Conservation (phyloP, 1,284 basidiomycete genomes). For the Violaceomyces palustris region DNA sequence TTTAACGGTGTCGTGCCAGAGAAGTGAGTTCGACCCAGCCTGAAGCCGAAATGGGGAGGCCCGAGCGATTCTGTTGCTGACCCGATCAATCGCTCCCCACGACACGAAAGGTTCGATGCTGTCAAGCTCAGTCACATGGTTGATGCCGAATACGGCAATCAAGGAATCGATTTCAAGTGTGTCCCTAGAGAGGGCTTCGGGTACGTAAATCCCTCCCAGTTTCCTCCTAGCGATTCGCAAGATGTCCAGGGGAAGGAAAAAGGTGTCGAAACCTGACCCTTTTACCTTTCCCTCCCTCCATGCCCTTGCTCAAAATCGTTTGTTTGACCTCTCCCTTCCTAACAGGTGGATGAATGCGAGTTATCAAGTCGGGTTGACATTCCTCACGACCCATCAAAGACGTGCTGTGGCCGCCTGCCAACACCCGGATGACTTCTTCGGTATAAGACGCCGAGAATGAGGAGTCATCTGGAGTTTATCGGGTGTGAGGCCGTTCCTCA, state of each 20-base stretch:
- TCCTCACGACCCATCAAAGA: conserved; percentile 86
- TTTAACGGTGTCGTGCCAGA: conserved; percentile 96
- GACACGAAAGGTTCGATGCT: conserved; percentile 79
- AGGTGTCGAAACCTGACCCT: not conserved
- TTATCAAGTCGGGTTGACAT: conserved; percentile 81
- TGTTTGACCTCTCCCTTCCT: no score
- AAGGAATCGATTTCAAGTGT: conserved; percentile 86
- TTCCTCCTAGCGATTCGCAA: no score
- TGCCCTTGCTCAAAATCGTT: no score
- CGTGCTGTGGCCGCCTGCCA: conserved; percentile 89
- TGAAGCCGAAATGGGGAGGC: no score
- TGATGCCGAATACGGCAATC: conserved; percentile 97
- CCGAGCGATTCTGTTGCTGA: no score
- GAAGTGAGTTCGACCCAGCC: conserved; percentile 59
- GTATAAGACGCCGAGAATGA: no score
- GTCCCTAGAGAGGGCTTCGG: conserved; percentile 93
- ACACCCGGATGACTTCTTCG: conserved; percentile 81
- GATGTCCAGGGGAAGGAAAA: no score
- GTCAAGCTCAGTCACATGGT: conserved; percentile 91
- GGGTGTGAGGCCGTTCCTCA: no score
- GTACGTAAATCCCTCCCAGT: conserved; percentile 63
- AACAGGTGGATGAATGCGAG: conserved; percentile 61
- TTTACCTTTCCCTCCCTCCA: not conserved
- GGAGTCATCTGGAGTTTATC: no score
- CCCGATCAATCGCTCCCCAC: not conserved